Evolutionary conservation across 2,329 filamentous ascomycete species (phyloP).

Genomic region (Botrytis pseudocinerea): DNA sequence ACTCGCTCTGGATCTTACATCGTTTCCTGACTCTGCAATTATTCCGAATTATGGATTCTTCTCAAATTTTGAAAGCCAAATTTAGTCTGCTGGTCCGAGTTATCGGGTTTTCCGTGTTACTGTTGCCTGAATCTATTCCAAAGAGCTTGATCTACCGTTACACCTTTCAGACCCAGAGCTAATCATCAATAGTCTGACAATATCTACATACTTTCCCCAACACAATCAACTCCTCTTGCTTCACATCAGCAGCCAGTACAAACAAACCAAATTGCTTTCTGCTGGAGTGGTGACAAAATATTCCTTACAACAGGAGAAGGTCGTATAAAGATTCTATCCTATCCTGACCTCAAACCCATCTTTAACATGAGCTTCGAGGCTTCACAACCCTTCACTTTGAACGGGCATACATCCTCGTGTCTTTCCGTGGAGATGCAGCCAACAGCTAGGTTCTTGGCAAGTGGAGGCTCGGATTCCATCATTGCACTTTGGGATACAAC

Average conservation of each 20-base stretch:
- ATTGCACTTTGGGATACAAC: conserved; percentile 77
- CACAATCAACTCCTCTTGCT: conserved; percentile 55
- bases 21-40: background rate
- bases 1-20: background rate
- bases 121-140: background rate
- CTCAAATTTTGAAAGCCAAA: background rate
- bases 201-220: conserved; percentile 63
- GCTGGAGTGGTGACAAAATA: conserved; percentile 69
- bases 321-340: conserved; percentile 68
- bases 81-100: background rate
- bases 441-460: conserved; percentile 69
- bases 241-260: conserved; percentile 62
- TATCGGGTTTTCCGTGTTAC: background rate
- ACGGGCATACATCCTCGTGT: conserved; percentile 73
- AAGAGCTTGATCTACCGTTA: background rate
- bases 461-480: conserved; percentile 73
- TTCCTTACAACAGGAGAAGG: conserved; percentile 72
- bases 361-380: conserved; percentile 49
- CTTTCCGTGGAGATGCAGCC: conserved; percentile 69
- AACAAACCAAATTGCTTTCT: conserved; percentile 74
- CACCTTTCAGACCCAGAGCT: background rate
- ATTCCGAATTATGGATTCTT: background rate
- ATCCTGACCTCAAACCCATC: conserved; percentile 62
- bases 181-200: conserved; percentile 54
- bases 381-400: conserved; percentile 58